Evolutionary conservation across 2,329 filamentous ascomycete genomes (phyloP), one percentile per base, ranked within the genome.

Genomic region (Aureobasidium lini): DNA sequence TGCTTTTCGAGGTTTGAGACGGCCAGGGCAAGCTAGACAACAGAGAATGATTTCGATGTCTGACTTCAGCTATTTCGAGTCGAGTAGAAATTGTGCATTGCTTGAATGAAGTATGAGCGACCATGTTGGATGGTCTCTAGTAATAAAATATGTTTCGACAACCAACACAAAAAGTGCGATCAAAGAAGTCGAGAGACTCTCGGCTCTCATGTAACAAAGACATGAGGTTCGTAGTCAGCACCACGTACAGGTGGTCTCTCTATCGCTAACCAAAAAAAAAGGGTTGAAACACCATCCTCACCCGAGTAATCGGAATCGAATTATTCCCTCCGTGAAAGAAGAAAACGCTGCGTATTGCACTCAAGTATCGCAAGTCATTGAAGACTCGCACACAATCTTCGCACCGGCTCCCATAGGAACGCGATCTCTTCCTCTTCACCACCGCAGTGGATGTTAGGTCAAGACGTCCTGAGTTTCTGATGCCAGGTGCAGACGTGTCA

Each of bases 231-330:
- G 52, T 56, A 56, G 52, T 44, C 52, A 44, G 52, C 52, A 56
- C 52, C 50, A 44, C 52, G 29, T 23, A 56, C 52, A 56, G 52
- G 52, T 56, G 52, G 39, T 56, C 52, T 56, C 52, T 56, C 40
- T 2, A n/a, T 46, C 2, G 52, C 52, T 79, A 37, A 44, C 72
- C 76, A 63, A 64, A 66, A 72, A 72, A 72, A 76, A 73, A 72
- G 72, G 69, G 63, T 62, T 77, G 83, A 86, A 87, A 84, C 85
- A 84, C 83, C 86, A 82, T 84, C 86, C 87, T 83, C 84, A 82
- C 81, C 86, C 87, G 87, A 90, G 84, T 91, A 86, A 92, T 90
- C 88, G 86, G 88, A 91, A 91, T 92, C 87, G 88, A 90, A 89
- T 90, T 80, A 80, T 85, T 86, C 81, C 77, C 71, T 74, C 66